Evolutionary conservation across 2,329 filamentous ascomycete species (phyloP), one percentile per base, ranked within the genome.

Genomic region (Sarocladium oryzae): DNA sequence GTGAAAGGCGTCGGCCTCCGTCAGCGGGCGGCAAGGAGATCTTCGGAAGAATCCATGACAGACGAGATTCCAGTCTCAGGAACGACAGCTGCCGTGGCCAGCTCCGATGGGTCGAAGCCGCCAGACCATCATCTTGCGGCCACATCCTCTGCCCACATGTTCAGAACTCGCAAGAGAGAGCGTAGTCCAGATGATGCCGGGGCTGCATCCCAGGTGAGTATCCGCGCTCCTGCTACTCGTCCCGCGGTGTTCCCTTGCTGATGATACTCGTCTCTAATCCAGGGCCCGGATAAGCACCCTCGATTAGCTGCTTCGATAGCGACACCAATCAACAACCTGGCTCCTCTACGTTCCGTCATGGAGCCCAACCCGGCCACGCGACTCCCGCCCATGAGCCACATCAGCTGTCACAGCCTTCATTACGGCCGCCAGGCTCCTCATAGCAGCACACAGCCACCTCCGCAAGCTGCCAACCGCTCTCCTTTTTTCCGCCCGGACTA

Each of bases 311-410:
- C 8, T n/a, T 9, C 40, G 9, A 11, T 23, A 4, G 40, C 11
- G 11, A 45, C 40, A 28, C 21, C 40, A 30, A 21, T 20, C 40
- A 26, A 30, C 21, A 30, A n/a, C 21, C 24, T 45, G 40, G 40
- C 40, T 15, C 40, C 40, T n/a, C 9, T 45, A 23, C 40, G 40
- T n/a, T 20, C 40, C 24, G 15, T 45, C 8, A 26, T 45, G 21
- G 40, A 45, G 24, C 40, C 40, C 8, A 28, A 26, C 18, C 40
- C 40, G 13, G 24, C 40, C 4, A 20, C 23, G 3, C 26, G 20
- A 30, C 40, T 45, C 10, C 40, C 40, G 9, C n/a, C 40, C n/a
- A 6, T 45, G 40, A 45, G 40, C 40, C 40, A 45, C 23, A 45
- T 45, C 28, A 23, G 40, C 6, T 18, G n/a, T n/a, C 40, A 45